A percentile compares a stretch with the other conserved stretches of the same genome.
Conservation (phyloP, 495 filamentous ascomycete genomes). For the Tuber magnatum region DNA sequence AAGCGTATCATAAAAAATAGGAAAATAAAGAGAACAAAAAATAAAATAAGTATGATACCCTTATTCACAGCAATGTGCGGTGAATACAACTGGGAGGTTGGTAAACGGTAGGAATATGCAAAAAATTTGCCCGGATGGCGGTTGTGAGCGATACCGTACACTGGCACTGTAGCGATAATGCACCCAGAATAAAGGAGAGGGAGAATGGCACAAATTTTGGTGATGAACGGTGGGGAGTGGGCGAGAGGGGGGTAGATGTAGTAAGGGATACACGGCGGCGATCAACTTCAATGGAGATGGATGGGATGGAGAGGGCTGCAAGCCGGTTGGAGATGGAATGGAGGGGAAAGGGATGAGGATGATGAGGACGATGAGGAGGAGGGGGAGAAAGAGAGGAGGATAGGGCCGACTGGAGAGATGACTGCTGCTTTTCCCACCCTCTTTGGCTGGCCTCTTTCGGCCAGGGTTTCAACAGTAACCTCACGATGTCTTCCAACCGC, state of each 20-base stretch:
- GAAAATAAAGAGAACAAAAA: background rate
- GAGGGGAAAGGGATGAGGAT: conserved; percentile 35
- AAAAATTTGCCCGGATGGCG: conserved; percentile 7
- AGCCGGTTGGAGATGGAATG: conserved; percentile 32
- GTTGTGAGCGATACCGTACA: conserved; percentile 10
- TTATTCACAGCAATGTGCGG: background rate
- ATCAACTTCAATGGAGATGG: conserved; percentile 25
- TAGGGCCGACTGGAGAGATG: conserved; percentile 29
- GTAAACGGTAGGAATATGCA: background rate
- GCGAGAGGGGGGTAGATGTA: conserved; percentile 38
- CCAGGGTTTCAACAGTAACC: conserved; percentile 36
- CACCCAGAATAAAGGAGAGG: conserved; percentile 16
- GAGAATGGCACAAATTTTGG: conserved; percentile 10
- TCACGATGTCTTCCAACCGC: conserved; percentile 34
- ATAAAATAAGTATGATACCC: background rate
- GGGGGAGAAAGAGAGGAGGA: conserved; percentile 34
- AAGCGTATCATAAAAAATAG: background rate
- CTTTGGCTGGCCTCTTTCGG: conserved; percentile 35
- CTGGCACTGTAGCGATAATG: background rate
- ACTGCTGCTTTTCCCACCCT: conserved; percentile 38
- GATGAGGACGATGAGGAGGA: conserved; percentile 9
- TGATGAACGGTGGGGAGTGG: conserved; percentile 24
- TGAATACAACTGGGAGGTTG: background rate
- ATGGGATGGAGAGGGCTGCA: conserved; percentile 23
- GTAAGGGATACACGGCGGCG: conserved; percentile 27